phyloP scores from a whole-genome alignment of 1,284 basidiomycete species.

The Trametes polyzona region DNA sequence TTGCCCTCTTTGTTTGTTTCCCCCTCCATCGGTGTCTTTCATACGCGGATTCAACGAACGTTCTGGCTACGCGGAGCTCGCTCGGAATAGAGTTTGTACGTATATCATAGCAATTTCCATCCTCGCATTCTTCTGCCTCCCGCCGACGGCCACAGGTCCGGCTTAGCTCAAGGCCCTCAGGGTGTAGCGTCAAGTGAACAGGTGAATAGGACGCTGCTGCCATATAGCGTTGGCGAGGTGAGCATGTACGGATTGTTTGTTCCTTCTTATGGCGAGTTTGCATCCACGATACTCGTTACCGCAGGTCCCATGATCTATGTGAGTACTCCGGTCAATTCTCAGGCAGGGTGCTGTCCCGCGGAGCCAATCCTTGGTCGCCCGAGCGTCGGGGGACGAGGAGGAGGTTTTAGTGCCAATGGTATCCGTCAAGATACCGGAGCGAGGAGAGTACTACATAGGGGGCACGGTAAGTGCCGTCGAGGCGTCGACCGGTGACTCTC shows the following conservation, averaged over 20 bases:
- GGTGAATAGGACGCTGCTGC: no score
- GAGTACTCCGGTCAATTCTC: background rate
- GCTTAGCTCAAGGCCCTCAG: background rate
- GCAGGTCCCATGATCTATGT: background rate
- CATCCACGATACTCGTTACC: background rate
- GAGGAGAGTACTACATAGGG: background rate
- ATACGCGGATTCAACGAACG: constrained; percentile 22
- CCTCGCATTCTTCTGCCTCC: background rate
- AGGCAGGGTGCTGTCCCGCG: background rate
- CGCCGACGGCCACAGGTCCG: background rate
- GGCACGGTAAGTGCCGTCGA: background rate
- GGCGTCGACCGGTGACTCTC: background rate
- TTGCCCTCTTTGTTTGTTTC: background rate
- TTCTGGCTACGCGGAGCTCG: constrained; percentile 11
- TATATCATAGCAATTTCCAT: constrained; percentile 10
- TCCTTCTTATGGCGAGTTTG: no score
- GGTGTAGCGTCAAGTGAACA: no score
- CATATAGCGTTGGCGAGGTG: background rate
- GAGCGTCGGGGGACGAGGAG: background rate
- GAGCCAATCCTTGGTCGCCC: background rate
- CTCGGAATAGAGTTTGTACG: constrained; percentile 24
- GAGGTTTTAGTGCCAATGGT: background rate
- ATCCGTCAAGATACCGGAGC: background rate
- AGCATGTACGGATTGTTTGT: background rate
- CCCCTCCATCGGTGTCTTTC: constrained; percentile 16